Evolutionary conservation across 2,329 filamentous ascomycete genomes (phyloP).

Genomic region (Fusarium floridanum): DNA sequence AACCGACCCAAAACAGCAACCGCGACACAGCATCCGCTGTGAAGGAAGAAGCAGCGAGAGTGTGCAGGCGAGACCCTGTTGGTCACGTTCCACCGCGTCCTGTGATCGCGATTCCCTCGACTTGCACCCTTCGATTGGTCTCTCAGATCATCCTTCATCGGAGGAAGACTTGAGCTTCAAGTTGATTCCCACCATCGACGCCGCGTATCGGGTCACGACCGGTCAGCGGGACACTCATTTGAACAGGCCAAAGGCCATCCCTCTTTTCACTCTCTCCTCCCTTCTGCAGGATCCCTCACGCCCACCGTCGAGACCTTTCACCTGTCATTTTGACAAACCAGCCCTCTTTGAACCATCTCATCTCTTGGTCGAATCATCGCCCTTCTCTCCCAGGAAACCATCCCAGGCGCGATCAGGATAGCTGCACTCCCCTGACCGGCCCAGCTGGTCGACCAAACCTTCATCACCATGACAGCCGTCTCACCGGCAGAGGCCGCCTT

Average conservation of each 20-base stretch:
- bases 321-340: background rate
- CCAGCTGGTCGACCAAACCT: conserved; percentile 12
- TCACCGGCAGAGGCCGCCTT: conserved; percentile 35
- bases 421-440: background rate
- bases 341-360: background rate
- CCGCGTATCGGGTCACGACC: conserved; percentile 23
- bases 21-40: conserved; percentile 5
- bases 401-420: background rate
- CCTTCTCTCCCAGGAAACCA: background rate
- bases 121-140: conserved; percentile 17
- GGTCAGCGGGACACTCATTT: conserved; percentile 25
- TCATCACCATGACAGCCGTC: conserved; percentile 29
- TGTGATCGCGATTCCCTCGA: conserved; percentile 35
- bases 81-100: conserved; percentile 40
- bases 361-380: background rate
- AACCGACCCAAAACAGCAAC: conserved; percentile 18
- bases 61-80: conserved; percentile 29
- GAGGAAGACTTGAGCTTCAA: conserved; percentile 15
- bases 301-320: background rate
- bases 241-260: background rate
- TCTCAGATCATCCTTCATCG: conserved; percentile 23
- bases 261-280: background rate
- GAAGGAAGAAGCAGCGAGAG: conserved; percentile 25
- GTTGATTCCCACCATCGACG: conserved; percentile 29
- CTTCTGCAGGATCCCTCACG: conserved; percentile 1